Conservation (phyloP, 2,329 filamentous ascomycete genomes). For the Colletotrichum nymphaeae region DNA sequence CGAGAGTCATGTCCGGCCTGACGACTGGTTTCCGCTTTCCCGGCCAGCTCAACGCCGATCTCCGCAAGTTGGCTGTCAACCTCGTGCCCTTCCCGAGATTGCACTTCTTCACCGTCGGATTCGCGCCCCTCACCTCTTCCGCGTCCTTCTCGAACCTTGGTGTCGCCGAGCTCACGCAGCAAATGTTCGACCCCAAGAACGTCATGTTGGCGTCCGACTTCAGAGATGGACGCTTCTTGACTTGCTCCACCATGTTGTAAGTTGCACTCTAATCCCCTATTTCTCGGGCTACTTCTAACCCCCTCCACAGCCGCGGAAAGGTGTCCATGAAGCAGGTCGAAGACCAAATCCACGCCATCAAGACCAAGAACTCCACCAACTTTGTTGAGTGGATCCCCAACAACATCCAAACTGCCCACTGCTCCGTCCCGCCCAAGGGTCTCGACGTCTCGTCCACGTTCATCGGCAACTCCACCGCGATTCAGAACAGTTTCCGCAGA, state of each 20-base stretch:
- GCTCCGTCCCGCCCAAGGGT: conserved; percentile 96
- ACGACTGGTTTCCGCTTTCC: conserved; percentile 99
- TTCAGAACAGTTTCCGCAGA: conserved; percentile 99
- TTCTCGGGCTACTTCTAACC: background rate
- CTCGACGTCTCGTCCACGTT: conserved; percentile 99
- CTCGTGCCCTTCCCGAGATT: conserved; percentile 99
- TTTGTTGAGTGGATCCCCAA: conserved; percentile 99
- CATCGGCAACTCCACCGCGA: conserved; percentile 98
- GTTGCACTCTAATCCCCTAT: conserved; percentile 45
- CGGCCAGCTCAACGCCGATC: conserved; percentile 99
- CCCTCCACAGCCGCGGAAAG: conserved; percentile 81
- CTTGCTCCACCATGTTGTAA: conserved; percentile 98
- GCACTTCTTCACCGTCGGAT: conserved; percentile 99
- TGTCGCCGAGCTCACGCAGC: conserved; percentile 98
- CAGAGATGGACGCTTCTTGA: conserved; percentile 99
- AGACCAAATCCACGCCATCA: conserved; percentile 99
- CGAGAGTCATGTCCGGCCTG: conserved; percentile 98
- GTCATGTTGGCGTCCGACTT: conserved; percentile 99
- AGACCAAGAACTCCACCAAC: conserved; percentile 99
- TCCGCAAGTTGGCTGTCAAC: conserved; percentile 99
- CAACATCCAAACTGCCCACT: conserved; percentile 99
- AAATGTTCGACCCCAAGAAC: conserved; percentile 99
- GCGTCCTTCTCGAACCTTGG: conserved; percentile 92
- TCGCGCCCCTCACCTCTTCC: conserved; percentile 91
- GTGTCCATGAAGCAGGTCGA: conserved; percentile 99